These are phyloP conservation scores for Agaricales sp. DNA, from an alignment of 1,284 basidiomycete genomes.

Conservation along the genomic window DNA sequence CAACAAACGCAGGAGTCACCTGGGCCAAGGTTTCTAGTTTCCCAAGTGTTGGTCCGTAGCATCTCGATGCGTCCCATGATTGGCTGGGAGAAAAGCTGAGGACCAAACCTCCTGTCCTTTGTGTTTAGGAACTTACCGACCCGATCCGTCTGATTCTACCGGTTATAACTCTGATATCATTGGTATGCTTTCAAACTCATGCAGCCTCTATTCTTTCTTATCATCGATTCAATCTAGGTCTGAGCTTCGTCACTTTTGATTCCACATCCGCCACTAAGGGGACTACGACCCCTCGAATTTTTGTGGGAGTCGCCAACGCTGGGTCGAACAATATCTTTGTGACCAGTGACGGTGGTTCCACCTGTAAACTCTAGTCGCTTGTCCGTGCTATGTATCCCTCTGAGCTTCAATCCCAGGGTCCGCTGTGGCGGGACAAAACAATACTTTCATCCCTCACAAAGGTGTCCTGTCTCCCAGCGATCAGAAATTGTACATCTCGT, in stretches of 20 bases:
- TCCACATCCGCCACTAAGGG: constrained; percentile 42
- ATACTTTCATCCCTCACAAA: constrained; percentile 50
- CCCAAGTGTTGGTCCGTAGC: constrained; percentile 36
- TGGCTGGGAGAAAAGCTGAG: not conserved
- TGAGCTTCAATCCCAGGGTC: constrained; percentile 28
- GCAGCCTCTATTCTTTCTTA: constrained; percentile 1
- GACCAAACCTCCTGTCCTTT: not conserved
- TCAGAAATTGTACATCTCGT: constrained; percentile 47
- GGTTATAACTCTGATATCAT: constrained; percentile 48
- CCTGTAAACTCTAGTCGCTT: constrained; percentile 29
- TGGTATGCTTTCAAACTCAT: constrained; percentile 18
- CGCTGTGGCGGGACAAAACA: constrained; percentile 47
- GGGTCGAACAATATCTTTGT: constrained; percentile 47
- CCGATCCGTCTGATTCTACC: constrained; percentile 41
- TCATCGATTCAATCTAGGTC: constrained; percentile 18
- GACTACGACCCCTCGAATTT: constrained; percentile 48
- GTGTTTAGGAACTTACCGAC: constrained; percentile 37
- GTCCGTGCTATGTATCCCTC: not conserved
- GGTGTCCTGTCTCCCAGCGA: constrained; percentile 50
- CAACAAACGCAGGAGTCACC: constrained; percentile 41
- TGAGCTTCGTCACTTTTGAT: constrained; percentile 61
- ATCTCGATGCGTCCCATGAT: not conserved
- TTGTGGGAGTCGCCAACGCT: constrained; percentile 51
- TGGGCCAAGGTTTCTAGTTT: constrained; percentile 50
- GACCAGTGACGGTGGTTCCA: constrained; percentile 41